Conservation (phyloP, 2,329 filamentous ascomycete species). For the Phaeosphaeriaceae sp. region DNA sequence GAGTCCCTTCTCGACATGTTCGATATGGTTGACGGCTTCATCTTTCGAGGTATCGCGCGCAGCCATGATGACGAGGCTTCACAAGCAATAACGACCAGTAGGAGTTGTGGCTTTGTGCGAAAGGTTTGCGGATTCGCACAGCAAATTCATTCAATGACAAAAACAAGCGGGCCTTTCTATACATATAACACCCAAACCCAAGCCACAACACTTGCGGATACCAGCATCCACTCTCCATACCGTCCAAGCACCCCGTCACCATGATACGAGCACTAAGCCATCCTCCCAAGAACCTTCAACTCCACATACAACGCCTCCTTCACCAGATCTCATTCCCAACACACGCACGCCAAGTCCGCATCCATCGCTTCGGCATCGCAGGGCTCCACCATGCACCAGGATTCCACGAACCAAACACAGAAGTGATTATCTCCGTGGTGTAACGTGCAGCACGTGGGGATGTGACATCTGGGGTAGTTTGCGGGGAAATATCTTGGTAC, state of each 20-base stretch:
- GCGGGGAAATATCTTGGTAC: conserved; percentile 24
- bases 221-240: neutral
- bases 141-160: neutral
- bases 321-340: neutral
- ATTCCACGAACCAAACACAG: conserved; percentile 11
- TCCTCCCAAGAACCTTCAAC: conserved; percentile 1
- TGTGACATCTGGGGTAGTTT: conserved; percentile 13
- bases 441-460: conserved; percentile 7
- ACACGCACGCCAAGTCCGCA: neutral
- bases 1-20: conserved; percentile 28
- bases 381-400: neutral
- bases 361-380: neutral
- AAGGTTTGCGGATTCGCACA: no score
- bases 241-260: neutral
- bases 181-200: neutral
- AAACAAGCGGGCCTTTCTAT: neutral
- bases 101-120: no score
- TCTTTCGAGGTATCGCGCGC: conserved; percentile 21
- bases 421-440: conserved; percentile 5
- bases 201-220: neutral
- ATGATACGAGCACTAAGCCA: neutral
- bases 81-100: neutral
- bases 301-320: conserved; percentile 3
- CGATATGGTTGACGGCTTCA: conserved; percentile 18
- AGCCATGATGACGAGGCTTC: conserved; percentile 13